Evolutionary conservation across 2,329 filamentous ascomycete genomes (phyloP).

Genomic region (Aspergillus caelatus): DNA sequence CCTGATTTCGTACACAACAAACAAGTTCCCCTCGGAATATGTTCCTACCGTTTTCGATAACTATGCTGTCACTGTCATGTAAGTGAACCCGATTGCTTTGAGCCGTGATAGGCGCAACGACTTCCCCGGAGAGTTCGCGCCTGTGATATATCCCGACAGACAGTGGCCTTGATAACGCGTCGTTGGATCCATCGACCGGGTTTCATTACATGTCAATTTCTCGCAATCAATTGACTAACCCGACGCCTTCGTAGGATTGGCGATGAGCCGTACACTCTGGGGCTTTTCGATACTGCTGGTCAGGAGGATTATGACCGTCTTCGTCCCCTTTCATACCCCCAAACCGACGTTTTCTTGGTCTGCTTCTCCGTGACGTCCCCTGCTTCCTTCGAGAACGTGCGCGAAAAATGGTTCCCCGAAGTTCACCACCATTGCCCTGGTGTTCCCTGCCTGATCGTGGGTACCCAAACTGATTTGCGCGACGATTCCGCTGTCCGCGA

Average conservation of each 20-base stretch:
- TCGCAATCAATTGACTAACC: slow-evolving; percentile 9
- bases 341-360: slow-evolving; percentile 98
- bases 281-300: slow-evolving; percentile 96
- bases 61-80: slow-evolving; percentile 99
- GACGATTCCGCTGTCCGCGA: slow-evolving; percentile 85
- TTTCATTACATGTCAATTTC: not conserved
- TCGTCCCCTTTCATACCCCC: slow-evolving; percentile 93
- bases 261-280: slow-evolving; percentile 96
- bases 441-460: slow-evolving; percentile 95
- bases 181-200: slow-evolving; percentile 1
- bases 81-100: slow-evolving; percentile 52
- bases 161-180: not conserved
- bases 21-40: slow-evolving; percentile 99
- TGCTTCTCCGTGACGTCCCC: slow-evolving; percentile 98
- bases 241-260: slow-evolving; percentile 73
- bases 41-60: slow-evolving; percentile 99
- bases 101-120: not conserved
- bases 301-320: slow-evolving; percentile 99
- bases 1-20: slow-evolving; percentile 98
- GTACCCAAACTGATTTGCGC: slow-evolving; percentile 94
- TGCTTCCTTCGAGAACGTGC: slow-evolving; percentile 97
- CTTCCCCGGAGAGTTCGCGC: not conserved
- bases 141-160: not conserved
- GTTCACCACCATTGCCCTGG: slow-evolving; percentile 98
- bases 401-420: slow-evolving; percentile 98